Evolutionary conservation across 164 flowering plant genomes (phyloP), one percentile per base, ranked within the genome.

Genomic region (Malania oleifera): DNA sequence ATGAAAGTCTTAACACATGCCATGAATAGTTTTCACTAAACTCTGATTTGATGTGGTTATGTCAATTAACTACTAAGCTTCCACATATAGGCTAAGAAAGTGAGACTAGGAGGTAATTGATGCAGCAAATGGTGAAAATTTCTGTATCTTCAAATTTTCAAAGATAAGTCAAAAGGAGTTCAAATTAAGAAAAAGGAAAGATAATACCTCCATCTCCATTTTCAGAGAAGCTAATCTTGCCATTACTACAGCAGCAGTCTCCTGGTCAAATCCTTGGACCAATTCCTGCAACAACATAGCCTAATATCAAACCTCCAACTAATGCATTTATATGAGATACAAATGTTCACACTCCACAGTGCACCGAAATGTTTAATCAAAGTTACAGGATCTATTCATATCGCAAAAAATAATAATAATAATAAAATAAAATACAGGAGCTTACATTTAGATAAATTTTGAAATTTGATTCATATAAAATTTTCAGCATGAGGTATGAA

Each of bases 201-300:
- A 35, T n/a, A 44, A 25, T 83, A 93, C 98, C 97, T 93, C 98
- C 66, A 69, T 78, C 70, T 93, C 98, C 98, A 93, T 93, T 77
- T 93, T 93, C 61, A 84, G 62, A 26, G 98, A 87, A 54, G 83
- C 75, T 62, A 84, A 67, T 76, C 97, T 80, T 34, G 96, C 95
- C 87, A 93, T 72, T 37, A 93, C 95, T 52, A 93, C 97, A 72
- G 98, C 95, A 68, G 95, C 92, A 61, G 91, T 73, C 75, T 93
- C 98, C 71, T 93, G 98, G 71, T 93, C 98, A 86, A 93, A 93
- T 57, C 96, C 96, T 76, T 82, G 84, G 4, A 82, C 78, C 60
- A 93, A 67, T 68, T 93, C 96, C 98, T 93, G 84, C 61, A 80
- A 59, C 13, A n/a, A 31, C 57, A 28, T 7, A 14, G 61, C 63